These are phyloP conservation scores for Agaricus sinodeliciosus DNA, from an alignment of 768 basidiomycete species.

Conservation along the genomic window DNA sequence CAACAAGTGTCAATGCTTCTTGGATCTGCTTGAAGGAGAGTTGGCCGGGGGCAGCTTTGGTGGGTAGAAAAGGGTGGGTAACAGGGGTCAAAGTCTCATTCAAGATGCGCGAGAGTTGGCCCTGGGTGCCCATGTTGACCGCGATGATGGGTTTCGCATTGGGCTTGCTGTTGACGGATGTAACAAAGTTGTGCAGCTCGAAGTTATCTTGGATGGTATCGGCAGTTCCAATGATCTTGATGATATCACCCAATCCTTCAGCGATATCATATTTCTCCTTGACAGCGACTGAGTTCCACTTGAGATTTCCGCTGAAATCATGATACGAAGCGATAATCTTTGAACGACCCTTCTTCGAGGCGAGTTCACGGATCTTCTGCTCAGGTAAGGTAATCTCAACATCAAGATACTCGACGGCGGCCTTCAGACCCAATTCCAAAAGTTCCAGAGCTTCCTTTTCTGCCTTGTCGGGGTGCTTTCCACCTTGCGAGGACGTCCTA, in stretches of 20 bases:
- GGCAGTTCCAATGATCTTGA: conserved; percentile 91
- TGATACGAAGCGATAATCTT: conserved; percentile 92
- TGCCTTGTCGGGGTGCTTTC: conserved; percentile 79
- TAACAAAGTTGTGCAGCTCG: conserved; percentile 65
- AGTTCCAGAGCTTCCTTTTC: conserved; percentile 68
- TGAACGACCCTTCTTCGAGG: conserved; percentile 58
- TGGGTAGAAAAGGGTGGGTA: conserved; percentile 82
- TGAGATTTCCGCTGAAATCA: conserved; percentile 82
- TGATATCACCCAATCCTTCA: conserved; percentile 69
- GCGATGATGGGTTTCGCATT: conserved; percentile 81
- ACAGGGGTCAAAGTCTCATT: conserved; percentile 86
- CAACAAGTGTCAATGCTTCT: conserved; percentile 71
- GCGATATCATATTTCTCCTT: conserved; percentile 67
- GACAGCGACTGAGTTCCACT: conserved; percentile 67
- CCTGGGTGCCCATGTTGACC: conserved; percentile 87
- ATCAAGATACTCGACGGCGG: conserved; percentile 91
- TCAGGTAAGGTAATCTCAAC: conserved; percentile 78
- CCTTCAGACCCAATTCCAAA: conserved; percentile 67
- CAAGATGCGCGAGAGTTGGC: conserved; percentile 86
- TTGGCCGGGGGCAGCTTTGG: conserved; percentile 89
- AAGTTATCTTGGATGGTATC: conserved; percentile 72
- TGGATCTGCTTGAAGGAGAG: conserved; percentile 86
- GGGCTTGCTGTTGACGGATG: conserved; percentile 32
- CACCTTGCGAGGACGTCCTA: conserved; percentile 83
- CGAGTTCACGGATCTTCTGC: conserved; percentile 51